Evolutionary conservation across 2,329 filamentous ascomycete genomes (phyloP).

Genomic region (Colletotrichum trifolii): DNA sequence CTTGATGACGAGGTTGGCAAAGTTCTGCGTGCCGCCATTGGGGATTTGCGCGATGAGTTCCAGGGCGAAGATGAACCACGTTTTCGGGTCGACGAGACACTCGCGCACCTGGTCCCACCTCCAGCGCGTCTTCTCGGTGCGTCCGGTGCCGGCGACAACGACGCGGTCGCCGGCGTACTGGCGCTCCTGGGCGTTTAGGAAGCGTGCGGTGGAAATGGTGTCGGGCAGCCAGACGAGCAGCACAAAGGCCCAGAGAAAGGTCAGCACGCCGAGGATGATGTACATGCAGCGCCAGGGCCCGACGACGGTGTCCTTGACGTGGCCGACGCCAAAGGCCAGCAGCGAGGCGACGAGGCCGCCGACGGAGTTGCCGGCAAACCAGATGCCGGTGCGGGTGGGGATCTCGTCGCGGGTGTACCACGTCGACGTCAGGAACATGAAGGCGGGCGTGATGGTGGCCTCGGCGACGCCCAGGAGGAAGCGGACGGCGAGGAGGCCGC

Average conservation of each 20-base stretch:
- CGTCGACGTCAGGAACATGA: conserved; percentile 66
- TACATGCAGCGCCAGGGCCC: conserved; percentile 69
- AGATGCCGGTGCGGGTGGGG: conserved; percentile 64
- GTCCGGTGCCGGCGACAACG: conserved; percentile 62
- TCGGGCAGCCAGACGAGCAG: conserved; percentile 63
- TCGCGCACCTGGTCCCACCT: conserved; percentile 63
- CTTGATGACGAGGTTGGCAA: conserved; percentile 66
- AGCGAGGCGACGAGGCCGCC: conserved; percentile 61
- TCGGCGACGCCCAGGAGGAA: conserved; percentile 67
- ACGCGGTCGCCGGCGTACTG: conserved; percentile 59
- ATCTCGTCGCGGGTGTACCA: conserved; percentile 69
- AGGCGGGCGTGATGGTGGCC: conserved; percentile 63
- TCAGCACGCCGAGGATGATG: conserved; percentile 62
- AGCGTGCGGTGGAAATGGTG: conserved; percentile 64
- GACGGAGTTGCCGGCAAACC: conserved; percentile 64
- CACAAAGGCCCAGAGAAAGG: conserved; percentile 62
- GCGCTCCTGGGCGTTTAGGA: conserved; percentile 65
- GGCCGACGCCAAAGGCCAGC: conserved; percentile 66
- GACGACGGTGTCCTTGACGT: conserved; percentile 55
- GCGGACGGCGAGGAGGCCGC: conserved; percentile 60
- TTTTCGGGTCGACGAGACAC: conserved; percentile 67
- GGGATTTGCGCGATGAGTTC: conserved; percentile 67
- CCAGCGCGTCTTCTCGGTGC: conserved; percentile 60
- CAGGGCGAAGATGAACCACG: conserved; percentile 68
- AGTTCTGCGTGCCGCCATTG: conserved; percentile 70